Evolutionary conservation across 495 filamentous ascomycete genomes (phyloP), one percentile per base, ranked within the genome.

Genomic region (Penicillium roqueforti): DNA sequence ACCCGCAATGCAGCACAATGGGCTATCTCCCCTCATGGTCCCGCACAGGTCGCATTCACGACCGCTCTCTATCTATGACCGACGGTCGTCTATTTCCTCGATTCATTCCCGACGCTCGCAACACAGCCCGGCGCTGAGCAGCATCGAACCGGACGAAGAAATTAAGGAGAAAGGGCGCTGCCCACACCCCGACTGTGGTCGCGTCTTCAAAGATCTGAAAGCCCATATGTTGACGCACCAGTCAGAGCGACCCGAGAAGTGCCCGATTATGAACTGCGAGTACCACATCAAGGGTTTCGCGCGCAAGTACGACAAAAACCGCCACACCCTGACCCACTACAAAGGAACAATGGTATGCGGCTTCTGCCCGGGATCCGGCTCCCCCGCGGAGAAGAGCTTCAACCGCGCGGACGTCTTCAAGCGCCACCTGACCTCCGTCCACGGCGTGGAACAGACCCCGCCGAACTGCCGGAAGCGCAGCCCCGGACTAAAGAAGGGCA

Each of bases 281-380:
- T 99, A 96, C 66, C 91, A 96, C 71, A 80, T 81, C 54, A 97
- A 97, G 70, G 93, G 93, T 1, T 99, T 99, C 63, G 92, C 93
- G 4, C 78, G 93, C 37, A 99, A 97, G 63, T 99, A 99, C 63
- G 93, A 99, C 71, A 97, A 97, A 75, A 97, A 97, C 68, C 77
- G 93, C n/a, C 93, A 99, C 66, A 96, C 92, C 0, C 68, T 99
- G 58, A 99, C 95, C 22, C 93, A 99, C 60, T 99, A 99, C 79
- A 97, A 97, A 70, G 95, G 95, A 5, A 97, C 91, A 6, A 97
- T 99, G 95, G 90, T 97, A 13, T 99, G 93, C 68, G 92, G 92
- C 10, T 97, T 99, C 71, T 99, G 93, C 57, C 90, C 93, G 3
- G 91, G 92, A 2, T 87, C 88, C 18, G 95, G 95, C 10, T 95